phyloP scores from a whole-genome alignment of 805 yeast species.

The Starmerella gropengiesseri region DNA sequence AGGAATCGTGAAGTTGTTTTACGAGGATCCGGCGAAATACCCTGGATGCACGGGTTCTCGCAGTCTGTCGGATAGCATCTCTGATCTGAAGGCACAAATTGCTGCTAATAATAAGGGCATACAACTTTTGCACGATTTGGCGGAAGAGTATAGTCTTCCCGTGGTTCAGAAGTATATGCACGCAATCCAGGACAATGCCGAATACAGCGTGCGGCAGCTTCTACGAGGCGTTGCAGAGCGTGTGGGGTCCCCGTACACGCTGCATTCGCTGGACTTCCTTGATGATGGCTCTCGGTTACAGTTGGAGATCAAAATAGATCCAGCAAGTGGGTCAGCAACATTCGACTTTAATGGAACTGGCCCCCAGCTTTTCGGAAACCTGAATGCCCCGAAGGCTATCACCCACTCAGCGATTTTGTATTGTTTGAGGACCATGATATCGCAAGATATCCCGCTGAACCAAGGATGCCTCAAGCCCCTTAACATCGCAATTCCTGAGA shows the following conservation, averaged over 20 bases:
- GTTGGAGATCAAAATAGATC: slow-evolving; percentile 34
- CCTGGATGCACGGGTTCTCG: slow-evolving; percentile 90
- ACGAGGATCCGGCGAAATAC: slow-evolving; percentile 63
- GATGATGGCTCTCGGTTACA: slow-evolving; percentile 31
- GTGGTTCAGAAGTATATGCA: slow-evolving; percentile 63
- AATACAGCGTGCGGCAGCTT: slow-evolving; percentile 51
- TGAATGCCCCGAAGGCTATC: slow-evolving; percentile 88
- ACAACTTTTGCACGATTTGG: slow-evolving; percentile 46
- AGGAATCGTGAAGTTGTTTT: slow-evolving; percentile 48
- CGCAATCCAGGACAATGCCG: slow-evolving; percentile 74
- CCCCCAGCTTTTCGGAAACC: slow-evolving; percentile 76
- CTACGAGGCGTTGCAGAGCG: slow-evolving; percentile 37
- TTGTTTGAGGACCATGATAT: slow-evolving; percentile 72
- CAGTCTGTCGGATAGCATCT: slow-evolving; percentile 67
- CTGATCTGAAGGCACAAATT: slow-evolving; percentile 75
- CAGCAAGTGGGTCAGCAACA: slow-evolving; percentile 46
- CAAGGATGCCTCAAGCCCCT: slow-evolving; percentile 86
- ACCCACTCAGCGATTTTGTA: slow-evolving; percentile 81
- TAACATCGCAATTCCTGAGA: slow-evolving; percentile 50
- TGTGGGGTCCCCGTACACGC: slow-evolving; percentile 24
- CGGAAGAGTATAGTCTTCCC: slow-evolving; percentile 49
- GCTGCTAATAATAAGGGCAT: slow-evolving; percentile 87
- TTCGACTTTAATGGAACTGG: slow-evolving; percentile 85
- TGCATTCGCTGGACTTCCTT: slow-evolving; percentile 25
- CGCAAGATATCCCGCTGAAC: slow-evolving; percentile 81